phyloP scores from a whole-genome alignment of 441 rosid genomes.

The Populus tomentosa region DNA sequence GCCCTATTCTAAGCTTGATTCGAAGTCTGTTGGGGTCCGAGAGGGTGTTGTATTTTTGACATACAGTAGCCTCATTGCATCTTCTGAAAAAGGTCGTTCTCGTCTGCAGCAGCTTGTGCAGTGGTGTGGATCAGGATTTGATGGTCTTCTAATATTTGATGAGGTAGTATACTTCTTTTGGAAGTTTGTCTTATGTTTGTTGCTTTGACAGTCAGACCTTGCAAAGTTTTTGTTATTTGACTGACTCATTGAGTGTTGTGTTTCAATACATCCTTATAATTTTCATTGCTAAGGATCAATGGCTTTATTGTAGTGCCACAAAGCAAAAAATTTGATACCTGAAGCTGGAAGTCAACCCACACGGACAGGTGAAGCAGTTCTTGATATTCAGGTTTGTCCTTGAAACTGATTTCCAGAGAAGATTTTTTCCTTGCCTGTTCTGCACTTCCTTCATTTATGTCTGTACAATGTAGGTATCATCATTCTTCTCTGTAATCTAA shows the following conservation, averaged over 20 bases:
- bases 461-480: background rate
- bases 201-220: slow-evolving; percentile 9
- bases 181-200: slow-evolving; percentile 20
- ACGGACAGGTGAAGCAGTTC: slow-evolving; percentile 96
- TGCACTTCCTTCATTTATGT: background rate
- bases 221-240: slow-evolving; percentile 1
- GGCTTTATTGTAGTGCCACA: slow-evolving; percentile 75
- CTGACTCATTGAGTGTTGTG: slow-evolving; percentile 12
- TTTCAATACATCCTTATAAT: slow-evolving; percentile 23
- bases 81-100: slow-evolving; percentile 99
- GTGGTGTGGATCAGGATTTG: slow-evolving; percentile 91
- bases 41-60: slow-evolving; percentile 96
- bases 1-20: slow-evolving; percentile 96
- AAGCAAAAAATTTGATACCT: slow-evolving; percentile 98
- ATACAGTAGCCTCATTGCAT: slow-evolving; percentile 97
- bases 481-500: background rate
- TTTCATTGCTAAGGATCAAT: slow-evolving; percentile 32
- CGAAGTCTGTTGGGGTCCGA: slow-evolving; percentile 81
- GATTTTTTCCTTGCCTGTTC: background rate
- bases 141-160: slow-evolving; percentile 90
- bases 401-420: slow-evolving; percentile 4
- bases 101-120: slow-evolving; percentile 98
- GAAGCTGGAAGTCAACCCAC: slow-evolving; percentile 99
- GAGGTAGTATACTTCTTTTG: slow-evolving; percentile 48
- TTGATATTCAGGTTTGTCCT: slow-evolving; percentile 83